Evolutionary conservation across 2,329 filamentous ascomycete genomes (phyloP).

Genomic region (Whalleya microplaca): DNA sequence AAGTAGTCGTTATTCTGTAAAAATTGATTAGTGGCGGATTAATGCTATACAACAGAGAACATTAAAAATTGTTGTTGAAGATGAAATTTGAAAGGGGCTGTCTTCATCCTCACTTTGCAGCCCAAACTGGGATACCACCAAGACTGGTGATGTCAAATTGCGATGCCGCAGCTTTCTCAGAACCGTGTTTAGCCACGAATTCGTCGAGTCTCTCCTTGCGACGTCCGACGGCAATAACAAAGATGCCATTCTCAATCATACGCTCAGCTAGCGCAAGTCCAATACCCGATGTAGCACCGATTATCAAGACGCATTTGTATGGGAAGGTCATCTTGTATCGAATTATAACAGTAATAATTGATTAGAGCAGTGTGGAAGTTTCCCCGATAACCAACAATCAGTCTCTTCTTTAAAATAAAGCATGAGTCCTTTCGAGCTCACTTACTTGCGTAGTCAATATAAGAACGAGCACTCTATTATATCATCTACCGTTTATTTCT

Average conservation of each 20-base stretch:
- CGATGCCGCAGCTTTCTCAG: conserved; percentile 43
- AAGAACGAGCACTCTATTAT: background rate
- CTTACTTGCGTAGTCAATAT: background rate
- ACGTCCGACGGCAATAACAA: conserved; percentile 61
- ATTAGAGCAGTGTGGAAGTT: background rate
- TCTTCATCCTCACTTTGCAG: conserved; percentile 36
- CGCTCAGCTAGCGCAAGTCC: conserved; percentile 36
- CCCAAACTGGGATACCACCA: conserved; percentile 46
- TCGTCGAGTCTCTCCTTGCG: conserved; percentile 55
- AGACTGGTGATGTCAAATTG: conserved; percentile 50
- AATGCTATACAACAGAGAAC: background rate
- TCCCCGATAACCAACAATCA: background rate
- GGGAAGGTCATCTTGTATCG: conserved; percentile 30
- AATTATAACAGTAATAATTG: background rate
- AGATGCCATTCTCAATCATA: conserved; percentile 49
- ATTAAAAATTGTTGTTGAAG: background rate
- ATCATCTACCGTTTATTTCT: conserved; percentile 1
- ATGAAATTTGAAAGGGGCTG: too few relatives aligned
- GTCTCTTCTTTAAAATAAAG: background rate
- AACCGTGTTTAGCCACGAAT: conserved; percentile 52
- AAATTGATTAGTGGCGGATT: background rate
- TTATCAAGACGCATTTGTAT: conserved; percentile 36
- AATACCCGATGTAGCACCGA: conserved; percentile 37
- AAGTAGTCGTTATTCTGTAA: conserved; percentile 38
- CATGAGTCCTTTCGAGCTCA: background rate